Conservation (phyloP, 176 grass and related monocot species). For the Rhynchospora tenuis region DNA sequence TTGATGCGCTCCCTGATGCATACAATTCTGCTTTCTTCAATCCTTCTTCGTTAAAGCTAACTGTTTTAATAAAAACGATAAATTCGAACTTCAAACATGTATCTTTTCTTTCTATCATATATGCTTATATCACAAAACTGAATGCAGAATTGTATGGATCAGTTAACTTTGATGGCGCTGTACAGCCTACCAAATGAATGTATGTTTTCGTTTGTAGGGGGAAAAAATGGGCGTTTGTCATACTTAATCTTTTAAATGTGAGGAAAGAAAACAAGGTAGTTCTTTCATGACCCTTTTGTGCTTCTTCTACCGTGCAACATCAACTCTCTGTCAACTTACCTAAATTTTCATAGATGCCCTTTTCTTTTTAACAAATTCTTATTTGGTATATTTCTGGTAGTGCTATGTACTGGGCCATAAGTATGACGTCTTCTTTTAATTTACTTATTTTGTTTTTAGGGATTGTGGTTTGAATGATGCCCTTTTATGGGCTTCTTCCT, state of each 20-base stretch:
- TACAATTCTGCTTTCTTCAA: conserved; percentile 19
- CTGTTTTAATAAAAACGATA: background rate
- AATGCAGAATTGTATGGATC: conserved; percentile 77
- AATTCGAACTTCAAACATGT: background rate
- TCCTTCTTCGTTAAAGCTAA: background rate
- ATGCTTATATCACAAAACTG: conserved; percentile 2
- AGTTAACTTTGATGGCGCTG: conserved; percentile 58
- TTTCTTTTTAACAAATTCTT: background rate
- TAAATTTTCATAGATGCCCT: background rate
- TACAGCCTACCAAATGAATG: conserved; percentile 95
- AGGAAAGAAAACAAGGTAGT: conserved; percentile 92
- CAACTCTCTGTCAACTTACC: background rate
- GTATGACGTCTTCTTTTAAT: background rate
- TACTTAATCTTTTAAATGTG: conserved; percentile 87
- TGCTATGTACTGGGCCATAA: background rate
- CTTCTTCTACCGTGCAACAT: conserved; percentile 29
- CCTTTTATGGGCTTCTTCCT: background rate
- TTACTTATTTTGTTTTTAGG: background rate
- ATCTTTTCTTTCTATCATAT: background rate
- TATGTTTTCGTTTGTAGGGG: conserved; percentile 98
- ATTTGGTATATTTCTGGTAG: background rate
- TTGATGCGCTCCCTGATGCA: conserved; percentile 5
- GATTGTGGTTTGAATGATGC: background rate
- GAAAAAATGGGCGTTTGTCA: conserved; percentile 75
- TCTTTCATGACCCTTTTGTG: conserved; percentile 67